Conservation (phyloP, 169 alveolate genomes). For the Amoebophrya sp. region DNA sequence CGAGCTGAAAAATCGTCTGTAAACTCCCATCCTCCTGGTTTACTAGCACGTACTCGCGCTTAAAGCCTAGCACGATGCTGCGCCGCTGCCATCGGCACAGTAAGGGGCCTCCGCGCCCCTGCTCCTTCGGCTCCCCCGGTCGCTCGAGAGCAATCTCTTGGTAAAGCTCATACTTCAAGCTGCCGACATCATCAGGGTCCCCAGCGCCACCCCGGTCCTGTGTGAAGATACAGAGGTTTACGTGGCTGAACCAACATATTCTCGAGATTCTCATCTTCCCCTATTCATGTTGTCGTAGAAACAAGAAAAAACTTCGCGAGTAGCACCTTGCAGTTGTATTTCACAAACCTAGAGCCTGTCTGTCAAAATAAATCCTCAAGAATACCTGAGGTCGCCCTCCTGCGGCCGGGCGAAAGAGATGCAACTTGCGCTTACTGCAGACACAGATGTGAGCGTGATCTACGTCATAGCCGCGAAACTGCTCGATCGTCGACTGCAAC, state of each 20-base stretch:
- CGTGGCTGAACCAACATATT: too few species aligned
- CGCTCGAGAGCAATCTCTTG: not conserved
- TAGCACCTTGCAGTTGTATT: not conserved
- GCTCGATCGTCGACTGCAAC: not conserved
- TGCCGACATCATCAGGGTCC: not conserved
- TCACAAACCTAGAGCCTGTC: not conserved
- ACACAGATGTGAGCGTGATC: not conserved
- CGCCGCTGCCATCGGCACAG: not conserved
- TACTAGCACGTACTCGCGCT: not conserved
- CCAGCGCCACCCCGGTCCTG: not conserved
- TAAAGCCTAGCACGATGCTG: not conserved
- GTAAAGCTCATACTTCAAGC: slow-evolving; percentile 15
- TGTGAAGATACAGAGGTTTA: not conserved
- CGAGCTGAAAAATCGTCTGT: not conserved
- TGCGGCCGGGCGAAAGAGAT: not conserved
- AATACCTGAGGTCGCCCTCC: slow-evolving; percentile 20
- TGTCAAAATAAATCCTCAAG: not conserved
- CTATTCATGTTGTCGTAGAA: too few species aligned
- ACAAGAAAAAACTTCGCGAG: too few species aligned
- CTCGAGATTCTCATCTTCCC: too few species aligned
- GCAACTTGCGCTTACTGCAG: not conserved
- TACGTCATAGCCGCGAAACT: not conserved
- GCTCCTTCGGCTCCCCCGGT: not conserved
- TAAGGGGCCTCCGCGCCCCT: not conserved
- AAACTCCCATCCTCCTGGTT: not conserved